phyloP scores from a whole-genome alignment of 1,139 yeast species.

The Meyerozyma elateridarum region DNA sequence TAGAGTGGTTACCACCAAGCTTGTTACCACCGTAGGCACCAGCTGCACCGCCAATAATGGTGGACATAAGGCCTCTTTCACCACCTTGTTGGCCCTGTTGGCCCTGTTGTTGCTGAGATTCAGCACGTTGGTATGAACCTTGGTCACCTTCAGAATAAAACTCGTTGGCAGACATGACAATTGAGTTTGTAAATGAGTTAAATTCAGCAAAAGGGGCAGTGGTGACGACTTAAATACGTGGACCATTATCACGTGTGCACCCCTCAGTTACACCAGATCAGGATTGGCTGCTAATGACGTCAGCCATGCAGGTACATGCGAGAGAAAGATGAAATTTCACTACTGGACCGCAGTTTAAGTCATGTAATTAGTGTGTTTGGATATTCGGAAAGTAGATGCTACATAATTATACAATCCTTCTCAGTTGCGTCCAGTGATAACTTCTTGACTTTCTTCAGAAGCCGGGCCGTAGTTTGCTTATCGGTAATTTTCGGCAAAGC shows the following conservation, averaged over 20 bases:
- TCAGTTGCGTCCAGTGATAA: slow-evolving; percentile 19
- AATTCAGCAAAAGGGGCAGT: too few species aligned
- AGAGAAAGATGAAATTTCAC: too few species aligned
- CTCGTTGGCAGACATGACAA: slow-evolving; percentile 57
- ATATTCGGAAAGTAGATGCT: too few species aligned
- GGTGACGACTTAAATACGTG: too few species aligned
- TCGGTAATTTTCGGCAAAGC: slow-evolving; percentile 43
- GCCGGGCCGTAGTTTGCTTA: slow-evolving; percentile 26
- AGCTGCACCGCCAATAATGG: slow-evolving; percentile 56
- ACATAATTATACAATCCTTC: slow-evolving; percentile 44
- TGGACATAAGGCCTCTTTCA: slow-evolving; percentile 54
- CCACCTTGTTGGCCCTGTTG: slow-evolving; percentile 29
- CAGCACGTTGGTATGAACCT: slow-evolving; percentile 16
- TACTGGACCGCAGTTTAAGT: too few species aligned
- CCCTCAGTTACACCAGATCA: too few species aligned
- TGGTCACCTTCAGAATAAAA: slow-evolving; percentile 33
- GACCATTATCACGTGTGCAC: too few species aligned
- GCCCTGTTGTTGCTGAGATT: slow-evolving; percentile 17
- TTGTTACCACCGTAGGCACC: slow-evolving; percentile 44
- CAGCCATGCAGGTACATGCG: too few species aligned
- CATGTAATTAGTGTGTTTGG: too few species aligned
- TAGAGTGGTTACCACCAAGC: slow-evolving; percentile 39
- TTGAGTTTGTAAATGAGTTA: neutral
- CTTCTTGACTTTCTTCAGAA: slow-evolving; percentile 28
- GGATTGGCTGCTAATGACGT: too few species aligned